These are phyloP conservation scores for Anthracocystis walkeri DNA, from an alignment of 1,284 basidiomycete genomes.

Conservation along the genomic window DNA sequence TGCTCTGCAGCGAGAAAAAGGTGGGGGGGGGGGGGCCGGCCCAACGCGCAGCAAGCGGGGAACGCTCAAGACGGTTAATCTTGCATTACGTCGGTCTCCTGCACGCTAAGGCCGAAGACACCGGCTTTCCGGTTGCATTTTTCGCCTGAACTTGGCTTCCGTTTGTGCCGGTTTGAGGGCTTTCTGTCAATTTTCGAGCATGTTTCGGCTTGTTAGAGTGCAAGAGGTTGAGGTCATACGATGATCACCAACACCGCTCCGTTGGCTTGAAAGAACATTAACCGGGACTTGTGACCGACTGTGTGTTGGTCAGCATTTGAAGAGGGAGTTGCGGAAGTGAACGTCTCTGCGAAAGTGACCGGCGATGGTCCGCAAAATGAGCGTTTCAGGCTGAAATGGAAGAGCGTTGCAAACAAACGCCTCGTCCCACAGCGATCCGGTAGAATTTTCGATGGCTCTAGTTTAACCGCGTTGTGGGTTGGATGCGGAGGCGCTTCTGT, in stretches of 20 bases:
- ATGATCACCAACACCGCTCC: not conserved
- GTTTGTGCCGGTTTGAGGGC: not conserved
- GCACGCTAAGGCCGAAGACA: not conserved
- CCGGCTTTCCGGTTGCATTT: not conserved
- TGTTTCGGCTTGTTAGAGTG: not conserved
- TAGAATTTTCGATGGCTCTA: not conserved
- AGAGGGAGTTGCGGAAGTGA: too few species aligned
- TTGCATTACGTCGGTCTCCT: not conserved
- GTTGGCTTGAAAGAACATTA: too few species aligned
- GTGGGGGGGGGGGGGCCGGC: too few species aligned
- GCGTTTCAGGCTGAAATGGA: too few species aligned
- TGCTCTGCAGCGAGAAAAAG: too few species aligned
- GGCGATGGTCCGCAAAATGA: too few species aligned
- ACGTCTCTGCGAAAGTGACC: too few species aligned
- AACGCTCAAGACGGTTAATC: too few species aligned
- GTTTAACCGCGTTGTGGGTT: not conserved
- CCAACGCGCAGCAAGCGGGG: too few species aligned
- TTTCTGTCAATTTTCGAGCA: not conserved
- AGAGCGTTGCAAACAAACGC: conserved; percentile 6
- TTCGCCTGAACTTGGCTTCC: conserved; percentile 1
- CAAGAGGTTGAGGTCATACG: not conserved
- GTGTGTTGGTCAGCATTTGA: too few species aligned
- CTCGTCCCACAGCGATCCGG: conserved; percentile 2
- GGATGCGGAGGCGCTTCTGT: too few species aligned
- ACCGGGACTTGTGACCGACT: too few species aligned